Evolutionary conservation across 1,284 basidiomycete species (phyloP).

Genomic region (Moesziomyces aphidis): DNA sequence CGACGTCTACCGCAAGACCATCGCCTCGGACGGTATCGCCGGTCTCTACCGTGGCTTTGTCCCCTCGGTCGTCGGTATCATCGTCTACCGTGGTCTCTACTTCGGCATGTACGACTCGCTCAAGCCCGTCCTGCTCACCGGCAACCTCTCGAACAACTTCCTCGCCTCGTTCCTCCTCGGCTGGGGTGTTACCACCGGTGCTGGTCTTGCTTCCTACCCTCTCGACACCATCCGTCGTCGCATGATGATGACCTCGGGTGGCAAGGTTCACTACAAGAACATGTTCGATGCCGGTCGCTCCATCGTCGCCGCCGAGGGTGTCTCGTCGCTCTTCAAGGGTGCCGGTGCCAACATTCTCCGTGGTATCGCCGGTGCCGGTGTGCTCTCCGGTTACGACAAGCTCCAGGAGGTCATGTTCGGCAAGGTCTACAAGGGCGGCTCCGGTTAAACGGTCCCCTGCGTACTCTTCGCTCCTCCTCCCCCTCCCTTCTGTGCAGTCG

Average conservation of each 20-base stretch:
- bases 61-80: slow-evolving; percentile 68
- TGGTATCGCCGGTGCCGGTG: slow-evolving; percentile 98
- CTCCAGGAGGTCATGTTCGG: slow-evolving; percentile 75
- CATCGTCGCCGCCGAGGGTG: slow-evolving; percentile 85
- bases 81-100: slow-evolving; percentile 69
- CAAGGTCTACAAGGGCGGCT: slow-evolving; percentile 67
- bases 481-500: slow-evolving; percentile 23
- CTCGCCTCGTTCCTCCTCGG: slow-evolving; percentile 67
- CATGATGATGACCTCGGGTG: slow-evolving; percentile 69
- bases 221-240: slow-evolving; percentile 68
- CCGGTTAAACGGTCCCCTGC: slow-evolving; percentile 35
- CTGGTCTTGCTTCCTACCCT: slow-evolving; percentile 68
- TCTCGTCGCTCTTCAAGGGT: slow-evolving; percentile 76
- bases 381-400: slow-evolving; percentile 85
- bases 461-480: background rate
- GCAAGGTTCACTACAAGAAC: slow-evolving; percentile 67
- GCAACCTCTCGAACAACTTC: slow-evolving; percentile 66
- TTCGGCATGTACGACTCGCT: slow-evolving; percentile 69
- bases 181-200: slow-evolving; percentile 68
- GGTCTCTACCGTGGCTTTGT: slow-evolving; percentile 69
- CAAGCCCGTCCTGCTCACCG: slow-evolving; percentile 67
- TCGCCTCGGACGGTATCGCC: slow-evolving; percentile 66
- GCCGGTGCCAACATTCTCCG: slow-evolving; percentile 97
- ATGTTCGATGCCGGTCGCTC: slow-evolving; percentile 79
- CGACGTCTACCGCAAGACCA: slow-evolving; percentile 68